These are phyloP conservation scores for Harringtonia lauricola DNA, from an alignment of 2,329 filamentous ascomycete species.

Conservation along the genomic window DNA sequence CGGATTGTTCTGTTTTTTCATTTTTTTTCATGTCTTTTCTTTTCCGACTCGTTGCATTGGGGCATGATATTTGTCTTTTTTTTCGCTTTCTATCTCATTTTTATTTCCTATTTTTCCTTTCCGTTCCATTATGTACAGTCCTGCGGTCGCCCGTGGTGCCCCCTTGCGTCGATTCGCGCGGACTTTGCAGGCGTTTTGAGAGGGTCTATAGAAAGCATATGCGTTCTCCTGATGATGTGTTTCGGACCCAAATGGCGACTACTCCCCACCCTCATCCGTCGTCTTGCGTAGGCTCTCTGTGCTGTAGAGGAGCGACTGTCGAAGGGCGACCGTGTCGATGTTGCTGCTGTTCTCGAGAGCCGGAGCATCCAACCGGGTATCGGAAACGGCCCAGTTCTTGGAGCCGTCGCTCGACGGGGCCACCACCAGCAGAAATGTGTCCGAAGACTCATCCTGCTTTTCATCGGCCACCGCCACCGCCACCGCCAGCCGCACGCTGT, in stretches of 20 bases:
- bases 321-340: constrained; percentile 23
- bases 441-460: too few relatives aligned
- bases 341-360: constrained; percentile 9
- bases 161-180: not conserved
- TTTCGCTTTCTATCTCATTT: too few relatives aligned
- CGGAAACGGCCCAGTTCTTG: not conserved
- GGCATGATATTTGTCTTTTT: too few relatives aligned
- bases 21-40: too few relatives aligned
- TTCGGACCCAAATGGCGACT: too few relatives aligned
- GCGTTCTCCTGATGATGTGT: constrained; percentile 1
- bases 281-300: constrained; percentile 37
- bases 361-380: not conserved
- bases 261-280: constrained; percentile 16
- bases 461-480: constrained; percentile 1
- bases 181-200: constrained; percentile 12
- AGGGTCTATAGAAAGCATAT: constrained; percentile 13
- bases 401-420: not conserved
- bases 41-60: too few relatives aligned
- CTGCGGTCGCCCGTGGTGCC: not conserved
- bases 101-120: not conserved
- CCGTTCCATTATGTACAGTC: not conserved
- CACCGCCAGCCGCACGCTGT: not conserved
- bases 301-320: constrained; percentile 32
- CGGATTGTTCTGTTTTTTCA: too few relatives aligned
- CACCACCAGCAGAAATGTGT: not conserved